These are phyloP conservation scores for Fusarium torulosum DNA, from an alignment of 2,329 filamentous ascomycete species.

Conservation along the genomic window DNA sequence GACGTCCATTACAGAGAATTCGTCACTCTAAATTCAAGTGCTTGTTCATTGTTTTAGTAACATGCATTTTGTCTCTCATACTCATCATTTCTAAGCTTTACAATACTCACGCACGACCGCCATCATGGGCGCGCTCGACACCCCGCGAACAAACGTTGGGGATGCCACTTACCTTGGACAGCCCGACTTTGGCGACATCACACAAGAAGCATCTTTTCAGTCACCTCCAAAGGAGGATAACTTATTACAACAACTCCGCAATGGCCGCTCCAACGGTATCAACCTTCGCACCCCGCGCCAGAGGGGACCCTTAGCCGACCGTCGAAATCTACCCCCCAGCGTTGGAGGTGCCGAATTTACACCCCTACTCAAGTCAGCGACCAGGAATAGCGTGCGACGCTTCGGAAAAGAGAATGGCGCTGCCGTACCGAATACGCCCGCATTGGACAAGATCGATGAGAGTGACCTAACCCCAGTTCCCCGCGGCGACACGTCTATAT, in stretches of 20 bases:
- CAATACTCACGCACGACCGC: conserved; percentile 27
- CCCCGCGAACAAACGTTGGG: conserved; percentile 85
- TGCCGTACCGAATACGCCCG: conserved; percentile 75
- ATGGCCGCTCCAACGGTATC: conserved; percentile 68
- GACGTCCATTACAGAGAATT: conserved; percentile 13
- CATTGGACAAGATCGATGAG: conserved; percentile 73
- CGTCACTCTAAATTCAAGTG: conserved; percentile 4
- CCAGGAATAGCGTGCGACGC: conserved; percentile 76
- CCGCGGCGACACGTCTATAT: conserved; percentile 77
- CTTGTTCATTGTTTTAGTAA: conserved; percentile 21
- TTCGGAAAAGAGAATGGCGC: conserved; percentile 73
- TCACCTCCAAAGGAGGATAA: conserved; percentile 79
- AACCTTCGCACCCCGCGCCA: conserved; percentile 80
- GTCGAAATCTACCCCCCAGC: conserved; percentile 76
- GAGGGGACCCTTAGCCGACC: conserved; percentile 76
- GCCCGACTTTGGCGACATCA: conserved; percentile 81
- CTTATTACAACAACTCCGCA: conserved; percentile 79
- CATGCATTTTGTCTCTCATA: conserved; percentile 39
- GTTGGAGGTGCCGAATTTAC: conserved; percentile 87
- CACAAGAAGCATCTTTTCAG: conserved; percentile 87
- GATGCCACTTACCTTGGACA: conserved; percentile 85
- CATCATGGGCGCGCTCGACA: conserved; percentile 79
- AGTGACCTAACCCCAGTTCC: conserved; percentile 82
- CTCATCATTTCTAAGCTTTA: conserved; percentile 40
- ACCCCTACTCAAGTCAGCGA: conserved; percentile 87